phyloP scores from a whole-genome alignment of 768 basidiomycete species.

The Collybia sp. region DNA sequence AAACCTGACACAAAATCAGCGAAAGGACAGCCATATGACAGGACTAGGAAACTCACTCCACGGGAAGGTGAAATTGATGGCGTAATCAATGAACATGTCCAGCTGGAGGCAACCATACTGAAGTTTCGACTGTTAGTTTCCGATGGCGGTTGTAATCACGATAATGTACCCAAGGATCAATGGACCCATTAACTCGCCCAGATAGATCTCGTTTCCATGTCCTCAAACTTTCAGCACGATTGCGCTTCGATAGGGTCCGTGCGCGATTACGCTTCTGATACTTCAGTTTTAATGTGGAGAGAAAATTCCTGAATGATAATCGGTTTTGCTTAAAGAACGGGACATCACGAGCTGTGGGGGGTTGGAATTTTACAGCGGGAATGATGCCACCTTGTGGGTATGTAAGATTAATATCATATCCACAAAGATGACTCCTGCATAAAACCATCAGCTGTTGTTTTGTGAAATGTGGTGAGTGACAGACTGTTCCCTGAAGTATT shows the following conservation, averaged over 20 bases:
- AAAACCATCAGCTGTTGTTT: not conserved
- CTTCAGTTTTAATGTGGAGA: slow-evolving; percentile 15
- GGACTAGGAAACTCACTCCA: slow-evolving; percentile 29
- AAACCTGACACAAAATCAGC: not conserved
- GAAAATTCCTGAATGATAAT: slow-evolving; percentile 11
- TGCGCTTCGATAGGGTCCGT: slow-evolving; percentile 13
- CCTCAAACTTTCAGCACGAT: slow-evolving; percentile 17
- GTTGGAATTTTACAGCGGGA: slow-evolving; percentile 32
- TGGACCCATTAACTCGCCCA: slow-evolving; percentile 45
- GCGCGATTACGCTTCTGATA: slow-evolving; percentile 13
- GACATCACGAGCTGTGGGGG: slow-evolving; percentile 29
- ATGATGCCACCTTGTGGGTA: slow-evolving; percentile 60
- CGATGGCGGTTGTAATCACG: not conserved
- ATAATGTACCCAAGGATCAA: slow-evolving; percentile 46
- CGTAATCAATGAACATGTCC: slow-evolving; percentile 67
- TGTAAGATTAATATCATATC: slow-evolving; percentile 60
- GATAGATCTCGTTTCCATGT: slow-evolving; percentile 45
- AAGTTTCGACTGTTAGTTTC: slow-evolving; percentile 3
- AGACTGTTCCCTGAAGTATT: slow-evolving; percentile 67
- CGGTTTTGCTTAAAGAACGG: slow-evolving; percentile 19
- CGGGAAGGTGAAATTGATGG: slow-evolving; percentile 66
- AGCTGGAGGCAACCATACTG: slow-evolving; percentile 64
- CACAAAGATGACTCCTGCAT: slow-evolving; percentile 54
- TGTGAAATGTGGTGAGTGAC: slow-evolving; percentile 16
- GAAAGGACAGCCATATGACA: not conserved